Percentiles rank a stretch among this genome's conserved stretches.
phyloP scores from a whole-genome alignment of 192 early-diverging fungal genomes.

The Nowakowskiella sp. region DNA sequence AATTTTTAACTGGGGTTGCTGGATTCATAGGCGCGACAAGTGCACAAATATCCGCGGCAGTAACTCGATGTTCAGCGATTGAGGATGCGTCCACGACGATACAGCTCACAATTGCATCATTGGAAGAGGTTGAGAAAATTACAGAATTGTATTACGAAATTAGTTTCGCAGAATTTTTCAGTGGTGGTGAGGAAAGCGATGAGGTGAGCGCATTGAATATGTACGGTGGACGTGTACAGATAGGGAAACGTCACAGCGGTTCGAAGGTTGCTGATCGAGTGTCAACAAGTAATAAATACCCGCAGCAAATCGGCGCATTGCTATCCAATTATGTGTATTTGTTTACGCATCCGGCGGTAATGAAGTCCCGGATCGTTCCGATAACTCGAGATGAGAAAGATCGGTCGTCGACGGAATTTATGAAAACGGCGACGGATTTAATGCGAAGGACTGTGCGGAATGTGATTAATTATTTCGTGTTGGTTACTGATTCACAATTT shows the following conservation, averaged over 20 bases:
- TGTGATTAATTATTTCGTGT: too few species aligned
- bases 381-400: slow-evolving; percentile 2
- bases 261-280: not conserved
- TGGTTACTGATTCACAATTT: too few species aligned
- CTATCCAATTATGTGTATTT: slow-evolving; percentile 22
- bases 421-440: too few species aligned
- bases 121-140: slow-evolving; percentile 22
- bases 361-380: slow-evolving; percentile 11
- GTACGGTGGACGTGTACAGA: not conserved
- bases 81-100: slow-evolving; percentile 2
- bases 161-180: slow-evolving; percentile 9
- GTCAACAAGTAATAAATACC: not conserved
- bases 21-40: slow-evolving; percentile 32
- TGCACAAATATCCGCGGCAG: slow-evolving; percentile 27
- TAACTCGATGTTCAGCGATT: slow-evolving; percentile 6
- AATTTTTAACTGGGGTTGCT: slow-evolving; percentile 15
- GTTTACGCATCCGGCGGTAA: slow-evolving; percentile 23
- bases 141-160: slow-evolving; percentile 10
- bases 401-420: too few species aligned
- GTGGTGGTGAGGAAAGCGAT: slow-evolving; percentile 9
- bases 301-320: not conserved
- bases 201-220: not conserved
- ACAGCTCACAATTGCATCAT: slow-evolving; percentile 7
- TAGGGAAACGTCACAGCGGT: not conserved
- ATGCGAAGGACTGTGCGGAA: too few species aligned